Base-by-base conservation (phyloP, 1,284 basidiomycete species). In the Rhodofomes roseus region DNA sequence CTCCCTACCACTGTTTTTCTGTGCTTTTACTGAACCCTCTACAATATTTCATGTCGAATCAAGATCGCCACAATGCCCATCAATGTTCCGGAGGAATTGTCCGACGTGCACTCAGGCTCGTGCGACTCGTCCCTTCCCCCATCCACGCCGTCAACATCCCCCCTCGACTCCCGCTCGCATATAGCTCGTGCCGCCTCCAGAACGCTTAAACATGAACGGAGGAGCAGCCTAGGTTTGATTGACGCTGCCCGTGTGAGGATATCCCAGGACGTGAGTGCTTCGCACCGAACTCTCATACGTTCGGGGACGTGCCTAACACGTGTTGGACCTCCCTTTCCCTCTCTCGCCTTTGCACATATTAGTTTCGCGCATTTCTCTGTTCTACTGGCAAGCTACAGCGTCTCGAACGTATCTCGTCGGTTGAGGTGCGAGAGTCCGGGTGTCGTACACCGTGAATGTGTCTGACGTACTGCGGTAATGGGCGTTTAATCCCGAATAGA, bases 251-350 rank as follows among this genome's bases (percentile, higher is more conserved):
- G 71, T 68, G 70, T 71, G 66, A 66, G 70, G 66, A 65, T 71
- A 57, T 66, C 70, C 63, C 66, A 68, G 62, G 71, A 73, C 62
- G 71, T 73, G 68, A 68, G 71, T 67, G 63, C 67, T 60, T 55
- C 60, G 37, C 62, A 59, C 65, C 62, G 65, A 40, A 58, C 66
- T 62, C 66, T 59, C 56, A 62, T 65, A 65, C 63, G 65, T 51
- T 62, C 62, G 62, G 53, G 55, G 61, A 62, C 67, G 73, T 75
- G 70, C 71, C 73, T 73, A 70, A 71, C 74, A 75, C 74, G 74
- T 75, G 74, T 74, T 70, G 58, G n/a, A 20, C 20, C 50, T 34
- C 50, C 31, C 50, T 20, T 53, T 18, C 48, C 54, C 29, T 54
- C 60, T 65, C 65, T 62, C 63, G 59, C 67, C 67, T 68, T 66